phyloP scores from a whole-genome alignment of 1,284 basidiomycete genomes.

The Boletellus deceptivus region DNA sequence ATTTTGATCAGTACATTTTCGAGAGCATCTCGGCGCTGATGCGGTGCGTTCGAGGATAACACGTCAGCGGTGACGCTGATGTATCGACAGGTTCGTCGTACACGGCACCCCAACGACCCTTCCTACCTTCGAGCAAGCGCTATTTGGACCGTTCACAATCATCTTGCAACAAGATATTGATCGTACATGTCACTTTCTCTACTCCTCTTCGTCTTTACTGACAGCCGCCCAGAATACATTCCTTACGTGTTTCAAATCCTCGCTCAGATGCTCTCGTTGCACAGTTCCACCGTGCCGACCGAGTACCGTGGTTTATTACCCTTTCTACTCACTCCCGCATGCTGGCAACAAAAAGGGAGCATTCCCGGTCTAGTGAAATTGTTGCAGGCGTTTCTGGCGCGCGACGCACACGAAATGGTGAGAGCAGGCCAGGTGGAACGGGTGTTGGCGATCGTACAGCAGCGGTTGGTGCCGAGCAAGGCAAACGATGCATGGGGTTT shows the following conservation, averaged over 20 bases:
- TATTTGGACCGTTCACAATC: constrained; percentile 88
- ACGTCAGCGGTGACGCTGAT: neutral
- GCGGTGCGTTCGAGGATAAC: constrained; percentile 46
- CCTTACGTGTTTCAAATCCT: constrained; percentile 98
- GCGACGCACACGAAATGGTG: constrained; percentile 73
- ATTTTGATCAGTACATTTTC: constrained; percentile 97
- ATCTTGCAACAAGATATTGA: constrained; percentile 92
- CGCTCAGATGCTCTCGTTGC: constrained; percentile 92
- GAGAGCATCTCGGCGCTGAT: constrained; percentile 93
- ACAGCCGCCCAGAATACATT: constrained; percentile 73
- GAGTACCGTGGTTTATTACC: constrained; percentile 81
- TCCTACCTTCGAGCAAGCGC: constrained; percentile 72
- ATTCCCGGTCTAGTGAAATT: constrained; percentile 92
- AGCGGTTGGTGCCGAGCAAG: constrained; percentile 84
- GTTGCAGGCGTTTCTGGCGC: constrained; percentile 79
- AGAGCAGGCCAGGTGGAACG: constrained; percentile 72
- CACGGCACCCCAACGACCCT: constrained; percentile 66
- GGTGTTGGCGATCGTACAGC: constrained; percentile 89
- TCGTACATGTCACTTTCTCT: constrained; percentile 48
- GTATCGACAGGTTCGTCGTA: constrained; percentile 67
- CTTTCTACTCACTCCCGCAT: constrained; percentile 81
- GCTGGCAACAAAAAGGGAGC: constrained; percentile 96
- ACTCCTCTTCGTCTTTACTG: neutral
- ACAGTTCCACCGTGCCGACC: constrained; percentile 63
- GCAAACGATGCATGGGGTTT: constrained; percentile 91